A percentile compares a stretch with the other conserved stretches of the same genome.
Conservation (phyloP, 257 asterid species). For the Solanum medicagineum region DNA sequence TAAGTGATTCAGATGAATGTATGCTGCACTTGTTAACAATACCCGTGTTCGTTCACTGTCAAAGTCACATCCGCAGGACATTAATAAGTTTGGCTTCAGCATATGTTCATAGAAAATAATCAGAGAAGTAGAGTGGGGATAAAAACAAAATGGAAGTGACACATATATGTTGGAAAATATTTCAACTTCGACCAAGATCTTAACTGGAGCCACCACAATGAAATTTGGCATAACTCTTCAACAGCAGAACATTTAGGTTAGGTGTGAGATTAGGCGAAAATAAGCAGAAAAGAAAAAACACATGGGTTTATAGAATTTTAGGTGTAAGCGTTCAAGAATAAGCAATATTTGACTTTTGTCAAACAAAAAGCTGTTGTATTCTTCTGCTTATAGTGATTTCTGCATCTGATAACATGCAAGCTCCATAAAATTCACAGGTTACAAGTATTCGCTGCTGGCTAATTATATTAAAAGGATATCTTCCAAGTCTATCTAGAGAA, state of each 20-base stretch:
- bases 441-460: neutral
- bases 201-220: neutral
- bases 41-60: constrained; percentile 65
- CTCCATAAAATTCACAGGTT: neutral
- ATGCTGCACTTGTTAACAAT: constrained; percentile 75
- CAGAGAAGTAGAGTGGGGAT: neutral
- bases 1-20: constrained; percentile 68
- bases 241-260: neutral
- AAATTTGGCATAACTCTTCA: neutral
- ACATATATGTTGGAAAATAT: neutral
- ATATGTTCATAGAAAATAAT: neutral
- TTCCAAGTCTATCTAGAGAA: neutral
- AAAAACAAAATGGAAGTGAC: neutral
- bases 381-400: neutral
- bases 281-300: neutral
- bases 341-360: neutral
- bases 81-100: neutral
- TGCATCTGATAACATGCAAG: neutral
- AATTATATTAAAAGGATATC: neutral
- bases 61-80: constrained; percentile 3
- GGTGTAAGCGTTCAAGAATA: neutral
- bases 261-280: neutral
- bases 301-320: neutral
- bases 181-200: neutral
- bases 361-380: neutral